Conservation (phyloP, 306 rosid genomes). For the Quercus variabilis region DNA sequence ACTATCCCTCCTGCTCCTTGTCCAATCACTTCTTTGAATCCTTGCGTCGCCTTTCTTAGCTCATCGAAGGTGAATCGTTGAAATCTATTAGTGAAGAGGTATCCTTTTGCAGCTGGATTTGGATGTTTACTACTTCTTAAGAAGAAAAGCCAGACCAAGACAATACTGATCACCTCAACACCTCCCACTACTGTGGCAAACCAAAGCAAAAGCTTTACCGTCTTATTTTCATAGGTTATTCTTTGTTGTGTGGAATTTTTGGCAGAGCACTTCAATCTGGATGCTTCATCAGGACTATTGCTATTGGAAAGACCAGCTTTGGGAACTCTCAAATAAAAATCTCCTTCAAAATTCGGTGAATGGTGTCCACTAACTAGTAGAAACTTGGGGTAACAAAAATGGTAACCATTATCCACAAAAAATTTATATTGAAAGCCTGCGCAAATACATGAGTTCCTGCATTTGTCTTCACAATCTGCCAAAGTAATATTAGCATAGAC, state of each 20-base stretch:
- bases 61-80: slow-evolving; percentile 19
- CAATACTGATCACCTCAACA: slow-evolving; percentile 14
- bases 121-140: not conserved
- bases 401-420: not conserved
- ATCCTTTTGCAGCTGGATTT: not conserved
- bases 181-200: slow-evolving; percentile 26
- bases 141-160: slow-evolving; percentile 14
- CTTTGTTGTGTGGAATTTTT: not conserved
- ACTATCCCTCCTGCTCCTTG: slow-evolving; percentile 31
- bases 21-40: slow-evolving; percentile 34
- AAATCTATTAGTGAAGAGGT: slow-evolving; percentile 22
- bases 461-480: not conserved
- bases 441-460: slow-evolving; percentile 16
- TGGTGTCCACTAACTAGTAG: slow-evolving; percentile 23
- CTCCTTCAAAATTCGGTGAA: slow-evolving; percentile 11
- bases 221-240: slow-evolving; percentile 9
- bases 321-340: slow-evolving; percentile 28
- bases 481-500: slow-evolving; percentile 1
- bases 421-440: slow-evolving; percentile 21
- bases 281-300: not conserved
- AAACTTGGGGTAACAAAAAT: slow-evolving; percentile 29
- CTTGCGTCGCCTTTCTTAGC: slow-evolving; percentile 23
- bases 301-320: not conserved
- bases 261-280: not conserved
- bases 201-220: slow-evolving; percentile 17